Base-by-base conservation (phyloP, 352 stramenopile species). In the Globisporangium radiosum region DNA sequence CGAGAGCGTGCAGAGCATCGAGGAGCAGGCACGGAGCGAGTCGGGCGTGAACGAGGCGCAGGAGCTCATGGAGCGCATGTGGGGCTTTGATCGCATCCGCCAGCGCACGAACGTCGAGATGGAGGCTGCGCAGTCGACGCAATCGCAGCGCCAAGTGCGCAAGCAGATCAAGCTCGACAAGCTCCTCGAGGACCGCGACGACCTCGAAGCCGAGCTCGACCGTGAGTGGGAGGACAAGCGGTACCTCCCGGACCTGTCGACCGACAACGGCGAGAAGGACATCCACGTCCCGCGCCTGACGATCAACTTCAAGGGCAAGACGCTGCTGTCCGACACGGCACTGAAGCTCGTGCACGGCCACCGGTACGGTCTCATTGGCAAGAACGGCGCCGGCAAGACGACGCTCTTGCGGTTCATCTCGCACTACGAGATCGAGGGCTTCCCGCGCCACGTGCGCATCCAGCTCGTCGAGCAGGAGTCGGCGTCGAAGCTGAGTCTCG, bases 391-490 rank as follows among this genome's bases (percentile, higher is more conserved):
- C 4, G 92, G 92, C 14, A 98, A 99, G 69, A 99, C 96, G 47
- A 99, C 97, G 25, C 71, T 99, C 38, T 70, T 99, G 36, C 89
- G 96, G 52, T 94, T 90, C 61, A 99, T 99, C 66, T 96, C 95
- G 39, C 87, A 94, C 64, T 97, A 98, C 72, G 85, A 98, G 69
- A 91, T 99, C 51, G 93, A 98, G 54, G 95, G 95, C 3, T 98
- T 99, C 75, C 96, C 96, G 8, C 76, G 84, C 25, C 95, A 98
- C 80, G 84, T 98, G 43, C 81, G 95, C 55, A 96, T 98, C 36
- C 88, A 98, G 64, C 84, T 98, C 70, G 96, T 99, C 14, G 86
- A 97, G 66, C 95, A 98, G 72, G 96, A 99, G 66, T 92, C 78
- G 37, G 80, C 81, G 19, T 94, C 77, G n/a, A 93, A 92, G 63